Base-by-base conservation (phyloP, 176 grass and related monocot genomes). In the Zoysia pacifica region DNA sequence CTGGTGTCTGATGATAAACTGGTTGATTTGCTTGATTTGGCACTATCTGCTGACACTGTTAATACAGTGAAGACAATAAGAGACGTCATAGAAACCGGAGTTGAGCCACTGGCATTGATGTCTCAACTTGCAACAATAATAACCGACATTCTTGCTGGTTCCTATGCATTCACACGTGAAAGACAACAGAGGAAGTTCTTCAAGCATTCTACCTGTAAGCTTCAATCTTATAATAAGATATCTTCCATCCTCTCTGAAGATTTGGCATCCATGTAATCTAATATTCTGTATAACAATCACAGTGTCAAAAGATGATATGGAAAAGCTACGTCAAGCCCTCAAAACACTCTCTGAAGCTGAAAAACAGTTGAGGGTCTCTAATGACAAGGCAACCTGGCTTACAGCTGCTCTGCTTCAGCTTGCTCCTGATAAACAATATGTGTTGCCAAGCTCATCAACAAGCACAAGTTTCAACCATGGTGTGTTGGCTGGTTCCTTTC, bases 51-150 rank as follows among this genome's bases (percentile, higher is more conserved):
- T 12, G 89, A 94, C 70, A 97, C 91, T 16, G 90, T 88, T 63
- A 92, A 92, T 69, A 97, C 91, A 35, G 91, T 97, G 68, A 94
- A 90, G 77, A 88, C 73, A 48, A 75, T 94, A 75, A 81, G 94
- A 87, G 94, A 89, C 67, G 85, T 97, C 52, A 94, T 88, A 82
- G 94, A 92, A 77, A 86, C 94, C 5, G 94, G 91, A 40, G 91
- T 94, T 62, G 94, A 97, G 58, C 94, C 94, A 66, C 86, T 90
- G 50, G 91, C 90, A 13, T 83, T 97, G 65, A 97, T 97, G 89
- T 92, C 91, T 81, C 94, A 94, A 80, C 91, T 97, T 73, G 91
- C 91, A 59, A 94, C 91, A n/a, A 88, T 94, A 86, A 94, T 97
- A 39, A 97, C 89, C 41, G 94, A 97, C 84, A 94, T 94, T 82